Base-by-base conservation (phyloP, 1,284 basidiomycete genomes). In the Pulveroboletus sp. region DNA sequence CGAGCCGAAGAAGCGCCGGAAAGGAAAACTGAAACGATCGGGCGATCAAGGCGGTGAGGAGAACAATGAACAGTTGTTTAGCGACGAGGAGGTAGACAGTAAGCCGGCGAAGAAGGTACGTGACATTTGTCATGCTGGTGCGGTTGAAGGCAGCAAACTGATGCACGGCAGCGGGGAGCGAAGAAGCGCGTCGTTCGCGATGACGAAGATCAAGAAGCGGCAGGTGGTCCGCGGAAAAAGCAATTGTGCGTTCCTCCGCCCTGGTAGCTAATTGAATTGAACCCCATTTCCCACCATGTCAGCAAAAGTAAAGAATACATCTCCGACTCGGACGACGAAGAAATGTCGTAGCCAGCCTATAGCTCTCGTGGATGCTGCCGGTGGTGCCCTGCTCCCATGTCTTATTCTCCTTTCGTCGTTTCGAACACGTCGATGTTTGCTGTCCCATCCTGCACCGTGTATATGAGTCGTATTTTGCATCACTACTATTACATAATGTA, bases 241-340 rank as follows among this genome's bases (percentile, higher is more conserved):
- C 86, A 89, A 73, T 87, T 83, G 88, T 91, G 64, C 66, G 87
- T 81, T 50, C 39, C 17, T 26, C 5, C 49, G 20, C 35, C 12
- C 22, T 1, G 20, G 20, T 26, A 5, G 14, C 12, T 39, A 38
- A 25, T 24, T n/a, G 28, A 11, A 31, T 51, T 55, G 28, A 53
- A 40, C 12, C 25, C 12, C 25, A 42, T 38, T 24, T 42, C 17
- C 26, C 17, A 9, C 18, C 35, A 6, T 45, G 33, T 44, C 58
- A 91, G 89, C 66, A 91, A 91, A 77, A 90, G 87, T 69, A 90
- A 89, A 70, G 89, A 86, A 65, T 81, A 84, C 65, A 81, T 92
- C 49, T 88, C 87, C 5, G 87, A 91, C 69, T 89, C 88, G 5
- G 89, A 91, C 66, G 87, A 89, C 45, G 87, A 89, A 58, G 87